phyloP scores from a whole-genome alignment of 345 rosid genomes.

The Bruguiera gymnorhiza region DNA sequence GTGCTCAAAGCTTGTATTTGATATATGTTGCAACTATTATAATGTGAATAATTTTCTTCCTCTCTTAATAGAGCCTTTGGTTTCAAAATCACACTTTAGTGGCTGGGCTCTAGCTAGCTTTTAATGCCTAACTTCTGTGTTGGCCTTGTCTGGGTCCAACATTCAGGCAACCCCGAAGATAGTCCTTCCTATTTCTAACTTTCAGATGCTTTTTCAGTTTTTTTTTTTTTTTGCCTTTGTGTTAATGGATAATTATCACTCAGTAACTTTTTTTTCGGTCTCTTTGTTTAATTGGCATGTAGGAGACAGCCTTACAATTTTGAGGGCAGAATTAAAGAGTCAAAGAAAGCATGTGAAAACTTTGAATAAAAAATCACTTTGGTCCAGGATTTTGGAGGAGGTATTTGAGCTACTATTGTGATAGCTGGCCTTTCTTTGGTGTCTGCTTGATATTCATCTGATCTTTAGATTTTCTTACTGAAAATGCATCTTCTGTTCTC shows the following conservation, averaged over 20 bases:
- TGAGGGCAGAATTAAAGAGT: conserved; percentile 88
- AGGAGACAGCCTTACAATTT: conserved; percentile 84
- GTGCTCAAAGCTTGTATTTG: no score
- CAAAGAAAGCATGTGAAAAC: conserved; percentile 87
- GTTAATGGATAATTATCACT: background rate
- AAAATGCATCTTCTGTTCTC: background rate
- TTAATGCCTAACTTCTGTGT: background rate
- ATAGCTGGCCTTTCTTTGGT: background rate
- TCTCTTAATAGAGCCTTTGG: background rate
- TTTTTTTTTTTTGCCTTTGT: background rate
- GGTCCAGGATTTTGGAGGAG: conserved; percentile 97
- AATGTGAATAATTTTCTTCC: background rate
- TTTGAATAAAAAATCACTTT: conserved; percentile 90
- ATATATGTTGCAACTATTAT: no score
- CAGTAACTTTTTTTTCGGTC: background rate
- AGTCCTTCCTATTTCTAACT: background rate
- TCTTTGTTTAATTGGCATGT: conserved; percentile 21
- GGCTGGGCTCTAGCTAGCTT: background rate
- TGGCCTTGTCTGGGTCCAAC: background rate
- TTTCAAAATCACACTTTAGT: background rate
- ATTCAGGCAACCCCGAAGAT: background rate
- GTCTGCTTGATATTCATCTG: background rate
- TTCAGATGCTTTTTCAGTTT: background rate
- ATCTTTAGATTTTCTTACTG: no score
- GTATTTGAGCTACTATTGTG: conserved; percentile 32